Evolutionary conservation across 768 basidiomycete species (phyloP), one percentile per base, ranked within the genome.

Genomic region (Sporobolomyces roseus): DNA sequence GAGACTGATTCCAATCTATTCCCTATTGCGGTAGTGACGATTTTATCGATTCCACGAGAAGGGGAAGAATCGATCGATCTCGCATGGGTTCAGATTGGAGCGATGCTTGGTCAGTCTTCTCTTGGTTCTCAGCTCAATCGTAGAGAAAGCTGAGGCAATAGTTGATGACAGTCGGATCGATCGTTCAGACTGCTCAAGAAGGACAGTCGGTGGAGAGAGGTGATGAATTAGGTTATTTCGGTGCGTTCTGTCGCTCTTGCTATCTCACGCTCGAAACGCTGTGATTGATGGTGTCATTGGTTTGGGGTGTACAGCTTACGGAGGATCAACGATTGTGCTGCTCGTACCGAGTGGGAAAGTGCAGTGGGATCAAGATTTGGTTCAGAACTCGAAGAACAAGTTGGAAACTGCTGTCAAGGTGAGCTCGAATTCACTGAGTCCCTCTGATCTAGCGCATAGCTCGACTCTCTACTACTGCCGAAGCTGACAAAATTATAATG

Each of bases 331-430:
- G 0, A 89, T 96, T 72, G 91, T 97, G 45, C 79, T 91, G 43
- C 77, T 97, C 25, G 92, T 97, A 72, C 91, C 93, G 78, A 90
- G 86, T 75, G 89, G 87, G 5, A 82, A 79, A 4, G 84, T 97
- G 16, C 82, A 87, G 75, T 99, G 91, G 89, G 94, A 98, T 74
- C 90, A 93, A 72, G 93, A 97, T 78, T 78, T 96, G n/a, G 71
- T 91, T 30, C 81, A 89, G 64, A 96, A 96, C 77, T 87, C 89
- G 19, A 80, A 83, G 33, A 89, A 88, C 1, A 85, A 86, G n/a
- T 81, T 98, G 27, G 71, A 72, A 59, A 72, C 71, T 49, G 27
- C 45, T 1, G 64, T 72, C 25, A 32, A 52, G 30, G 69, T 70
- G 30, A 32, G 66, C 12, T 7, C 23, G 3, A 25, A 21, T 43